Evolutionary conservation across 345 rosid genomes (phyloP).

Genomic region (Pugionium dolabratum): DNA sequence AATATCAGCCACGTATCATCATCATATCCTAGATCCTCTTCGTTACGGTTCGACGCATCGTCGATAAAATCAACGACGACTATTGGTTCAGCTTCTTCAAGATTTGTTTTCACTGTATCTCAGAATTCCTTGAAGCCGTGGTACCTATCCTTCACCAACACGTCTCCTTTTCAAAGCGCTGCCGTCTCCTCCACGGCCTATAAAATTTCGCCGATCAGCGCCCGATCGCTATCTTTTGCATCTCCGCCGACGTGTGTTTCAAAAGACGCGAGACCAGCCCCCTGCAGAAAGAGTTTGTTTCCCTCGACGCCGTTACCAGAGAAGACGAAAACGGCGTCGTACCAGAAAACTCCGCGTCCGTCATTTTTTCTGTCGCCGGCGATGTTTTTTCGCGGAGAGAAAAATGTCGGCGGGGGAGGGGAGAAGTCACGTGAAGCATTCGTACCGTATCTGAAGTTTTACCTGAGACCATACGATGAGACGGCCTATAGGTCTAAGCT

Average conservation of each 20-base stretch:
- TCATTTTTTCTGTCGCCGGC: constrained; percentile 95
- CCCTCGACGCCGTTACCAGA: constrained; percentile 86
- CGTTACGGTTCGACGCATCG: constrained; percentile 72
- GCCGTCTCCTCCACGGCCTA: constrained; percentile 46
- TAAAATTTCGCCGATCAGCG: constrained; percentile 63
- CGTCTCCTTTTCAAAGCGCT: constrained; percentile 52
- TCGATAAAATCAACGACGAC: constrained; percentile 63
- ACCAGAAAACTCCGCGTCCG: constrained; percentile 66
- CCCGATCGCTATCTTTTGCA: constrained; percentile 73
- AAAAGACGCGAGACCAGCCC: constrained; percentile 25
- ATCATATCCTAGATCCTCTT: constrained; percentile 54
- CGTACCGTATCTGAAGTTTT: constrained; percentile 68
- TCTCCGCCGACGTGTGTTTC: constrained; percentile 64
- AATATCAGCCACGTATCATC: constrained; percentile 63
- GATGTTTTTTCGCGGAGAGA: constrained; percentile 62
- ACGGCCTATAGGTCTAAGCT: constrained; percentile 85
- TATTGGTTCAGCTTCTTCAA: constrained; percentile 81
- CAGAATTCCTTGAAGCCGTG: constrained; percentile 91
- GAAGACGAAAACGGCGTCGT: constrained; percentile 40
- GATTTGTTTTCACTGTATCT: constrained; percentile 90
- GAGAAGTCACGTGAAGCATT: constrained; percentile 79
- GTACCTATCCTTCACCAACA: constrained; percentile 75
- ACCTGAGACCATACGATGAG: constrained; percentile 88
- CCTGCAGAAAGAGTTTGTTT: constrained; percentile 52
- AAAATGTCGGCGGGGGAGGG: constrained; percentile 49